Evolutionary conservation across 352 stramenopile genomes (phyloP), one percentile per base, ranked within the genome.

Genomic region (Plasmopara viticola): DNA sequence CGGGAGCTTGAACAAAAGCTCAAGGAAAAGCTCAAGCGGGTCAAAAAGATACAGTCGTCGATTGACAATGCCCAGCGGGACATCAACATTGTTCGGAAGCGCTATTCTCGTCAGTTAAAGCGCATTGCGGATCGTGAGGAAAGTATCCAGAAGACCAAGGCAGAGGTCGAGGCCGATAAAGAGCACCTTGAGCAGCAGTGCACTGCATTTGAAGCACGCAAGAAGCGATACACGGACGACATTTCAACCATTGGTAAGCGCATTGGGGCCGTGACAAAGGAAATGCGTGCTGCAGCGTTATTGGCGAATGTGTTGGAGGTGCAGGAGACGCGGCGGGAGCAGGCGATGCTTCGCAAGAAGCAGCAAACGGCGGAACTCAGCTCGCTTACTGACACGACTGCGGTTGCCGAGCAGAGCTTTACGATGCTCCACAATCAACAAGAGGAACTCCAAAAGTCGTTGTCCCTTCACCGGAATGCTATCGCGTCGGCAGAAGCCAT

Each of bases 401-500:
- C 78, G 6, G 71, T 87, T 37, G 78, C 83, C 2, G 76, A 94
- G 41, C 81, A 94, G 54, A 84, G 78, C 20, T 86, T 83, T 47
- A 70, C 64, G 39, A 84, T 90, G 69, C 52, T 90, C 20, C 69
- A 59, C 20, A 86, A 87, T 34, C 80, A 94, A 53, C 70, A 81
- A 17, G 78, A 87, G 44, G 83, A 90, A 28, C 65, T 88, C 4
- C 72, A 88, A 49, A 88, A 87, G 51, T 88, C 79, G 17, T 51
- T 88, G 41, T 62, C 64, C 13, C 74, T 88, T 40, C 78, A 90
- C 48, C 72, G 69, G n/a, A 91, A 89, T 55, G 76, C 82, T 10
- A 90, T 91, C 46, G 80, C 82, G 15, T 90, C 83, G 7, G 83
- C 83, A 8, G 77, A 87, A 39, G 67, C 80, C 9, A 86, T 88